phyloP scores from a whole-genome alignment of 2,329 filamentous ascomycete genomes.

The Diplodia sapinea region DNA sequence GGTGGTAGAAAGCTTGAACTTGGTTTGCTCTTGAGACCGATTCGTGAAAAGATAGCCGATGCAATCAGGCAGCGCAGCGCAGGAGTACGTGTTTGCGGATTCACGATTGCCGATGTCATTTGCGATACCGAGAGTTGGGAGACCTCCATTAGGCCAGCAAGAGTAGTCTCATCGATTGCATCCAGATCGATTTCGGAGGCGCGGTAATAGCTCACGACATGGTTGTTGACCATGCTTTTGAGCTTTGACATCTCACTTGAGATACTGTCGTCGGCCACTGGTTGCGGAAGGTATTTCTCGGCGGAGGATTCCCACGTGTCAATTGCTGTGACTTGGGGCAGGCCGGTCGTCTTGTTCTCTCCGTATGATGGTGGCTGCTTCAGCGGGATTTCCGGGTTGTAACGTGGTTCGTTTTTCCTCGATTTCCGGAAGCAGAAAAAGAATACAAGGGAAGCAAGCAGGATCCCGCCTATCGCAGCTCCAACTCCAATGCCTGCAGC shows the following conservation, averaged over 20 bases:
- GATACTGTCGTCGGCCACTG: conserved; percentile 44
- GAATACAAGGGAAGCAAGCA: conserved; percentile 37
- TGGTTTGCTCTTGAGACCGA: conserved; percentile 34
- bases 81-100: conserved; percentile 39
- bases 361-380: conserved; percentile 5
- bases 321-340: conserved; percentile 2
- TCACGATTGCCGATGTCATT: conserved; percentile 40
- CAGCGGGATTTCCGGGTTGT: neutral
- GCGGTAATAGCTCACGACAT: conserved; percentile 47
- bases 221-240: conserved; percentile 44
- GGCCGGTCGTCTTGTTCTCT: neutral
- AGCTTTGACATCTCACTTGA: conserved; percentile 42
- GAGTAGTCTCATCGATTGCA: conserved; percentile 37
- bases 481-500: conserved; percentile 48
- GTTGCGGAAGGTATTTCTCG: conserved; percentile 40
- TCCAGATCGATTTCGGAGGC: conserved; percentile 35
- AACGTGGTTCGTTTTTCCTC: conserved; percentile 14
- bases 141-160: conserved; percentile 37
- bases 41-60: conserved; percentile 40
- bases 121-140: conserved; percentile 36
- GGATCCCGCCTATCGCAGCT: conserved; percentile 42
- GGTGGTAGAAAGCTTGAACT: conserved; percentile 40
- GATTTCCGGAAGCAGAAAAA: conserved; percentile 38
- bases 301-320: neutral
- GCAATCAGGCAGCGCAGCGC: conserved; percentile 43